Evolutionary conservation across 768 basidiomycete genomes (phyloP), one percentile per base, ranked within the genome.

Genomic region (Amanita fuliginea): DNA sequence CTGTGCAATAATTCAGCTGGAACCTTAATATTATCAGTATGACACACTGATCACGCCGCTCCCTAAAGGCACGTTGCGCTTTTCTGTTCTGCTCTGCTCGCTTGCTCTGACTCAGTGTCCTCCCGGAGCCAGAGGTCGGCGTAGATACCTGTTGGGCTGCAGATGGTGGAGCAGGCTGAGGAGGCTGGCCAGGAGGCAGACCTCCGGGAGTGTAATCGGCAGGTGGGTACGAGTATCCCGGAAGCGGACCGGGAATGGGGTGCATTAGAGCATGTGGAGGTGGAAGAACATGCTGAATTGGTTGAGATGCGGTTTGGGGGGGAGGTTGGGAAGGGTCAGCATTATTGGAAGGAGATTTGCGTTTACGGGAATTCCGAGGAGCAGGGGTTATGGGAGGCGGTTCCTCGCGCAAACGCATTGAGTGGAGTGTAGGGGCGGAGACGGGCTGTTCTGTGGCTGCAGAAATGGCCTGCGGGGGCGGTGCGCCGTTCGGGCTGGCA

Each of bases 71-170:
- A 36, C 91, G 76, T 67, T 96, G 92, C 0, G 92, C 92, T 64
- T 92, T 93, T 57, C 92, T 76, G 64, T 96, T 96, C 69, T 96
- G 92, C 59, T 94, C 92, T 37, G 92, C 92, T 8, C 92, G 78
- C 61, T 92, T 93, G 61, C 81, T 86, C 59, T 75, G 79, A 64
- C 83, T 87, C 44, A 92, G 71, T 9, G 78, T 66, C 42, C 88
- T 72, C 21, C 74, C 74, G 16, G 66, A 63, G 39, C 57, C 54
- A 11, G 39, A 3, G 28, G 14, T 16, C 18, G 32, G 39, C 4
- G 16, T 4, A 30, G 46, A 22, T 6, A 19, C n/a, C n/a, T 45
- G 37, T 36, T 51, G 65, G 50, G 43, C 56, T 51, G 14, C 42
- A 35, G 28, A 37, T 50, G 59, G 56, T 6, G 64, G 60, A 6